phyloP scores from a whole-genome alignment of 225 moss, liverwort and hornwort species.

The Lunularia cruciata region DNA sequence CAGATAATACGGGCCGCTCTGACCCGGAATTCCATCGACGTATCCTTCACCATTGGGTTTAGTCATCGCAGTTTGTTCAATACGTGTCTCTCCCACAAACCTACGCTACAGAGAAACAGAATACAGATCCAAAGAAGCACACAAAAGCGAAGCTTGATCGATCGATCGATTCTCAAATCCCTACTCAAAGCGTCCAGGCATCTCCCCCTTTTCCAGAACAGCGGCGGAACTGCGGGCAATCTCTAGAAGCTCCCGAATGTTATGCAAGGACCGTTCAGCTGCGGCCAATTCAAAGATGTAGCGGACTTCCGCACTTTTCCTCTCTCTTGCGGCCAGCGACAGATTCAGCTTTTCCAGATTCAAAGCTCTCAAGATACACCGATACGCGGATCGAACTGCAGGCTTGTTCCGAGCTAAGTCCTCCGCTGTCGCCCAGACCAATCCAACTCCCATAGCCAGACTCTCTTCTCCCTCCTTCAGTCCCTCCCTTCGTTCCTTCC shows the following conservation, averaged over 20 bases:
- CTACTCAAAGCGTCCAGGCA: conserved; percentile 25
- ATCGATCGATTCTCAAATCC: neutral
- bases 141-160: neutral
- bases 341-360: conserved; percentile 58
- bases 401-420: conserved; percentile 65
- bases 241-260: conserved; percentile 67
- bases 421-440: conserved; percentile 66
- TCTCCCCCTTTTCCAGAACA: conserved; percentile 29
- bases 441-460: conserved; percentile 54
- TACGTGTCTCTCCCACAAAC: no score
- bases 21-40: conserved; percentile 19
- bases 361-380: conserved; percentile 57
- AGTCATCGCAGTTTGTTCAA: conserved; percentile 9
- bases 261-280: conserved; percentile 61
- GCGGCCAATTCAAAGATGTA: conserved; percentile 66
- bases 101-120: no score
- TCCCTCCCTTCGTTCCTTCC: no score
- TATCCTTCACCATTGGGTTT: conserved; percentile 16
- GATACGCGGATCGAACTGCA: conserved; percentile 66
- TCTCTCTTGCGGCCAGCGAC: conserved; percentile 63
- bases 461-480: no score
- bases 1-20: no score
- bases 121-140: no score
- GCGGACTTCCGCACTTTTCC: conserved; percentile 55
- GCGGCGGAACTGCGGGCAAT: conserved; percentile 48